Evolutionary conservation across 164 flowering plant species (phyloP).

Genomic region (Magnolia officinalis): DNA sequence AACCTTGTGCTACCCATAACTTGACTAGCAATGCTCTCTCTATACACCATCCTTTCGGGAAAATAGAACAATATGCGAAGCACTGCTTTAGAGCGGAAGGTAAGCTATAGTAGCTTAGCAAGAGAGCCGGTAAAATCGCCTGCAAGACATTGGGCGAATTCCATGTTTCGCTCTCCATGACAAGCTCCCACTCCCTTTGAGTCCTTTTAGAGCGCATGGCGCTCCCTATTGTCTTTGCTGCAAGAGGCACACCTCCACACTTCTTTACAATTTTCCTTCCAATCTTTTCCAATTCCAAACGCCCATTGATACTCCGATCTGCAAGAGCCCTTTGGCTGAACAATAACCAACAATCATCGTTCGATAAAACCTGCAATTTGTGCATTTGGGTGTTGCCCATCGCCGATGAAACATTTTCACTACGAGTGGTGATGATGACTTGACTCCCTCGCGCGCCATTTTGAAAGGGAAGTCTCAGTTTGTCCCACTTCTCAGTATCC

Average conservation of each 20-base stretch:
- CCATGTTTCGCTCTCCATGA: neutral
- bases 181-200: neutral
- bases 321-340: neutral
- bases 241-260: slow-evolving; percentile 18
- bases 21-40: slow-evolving; percentile 5
- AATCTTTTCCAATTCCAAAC: slow-evolving; percentile 2
- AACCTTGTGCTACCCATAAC: slow-evolving; percentile 16
- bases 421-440: neutral
- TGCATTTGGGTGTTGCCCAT: neutral
- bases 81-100: slow-evolving; percentile 16
- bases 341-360: slow-evolving; percentile 1
- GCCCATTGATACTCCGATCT: neutral
- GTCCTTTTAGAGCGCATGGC: slow-evolving; percentile 5
- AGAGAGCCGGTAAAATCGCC: neutral
- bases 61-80: slow-evolving; percentile 18
- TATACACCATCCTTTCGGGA: slow-evolving; percentile 2
- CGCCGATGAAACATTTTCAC: neutral
- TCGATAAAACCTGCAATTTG: neutral
- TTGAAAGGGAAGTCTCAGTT: neutral
- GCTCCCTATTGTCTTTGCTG: slow-evolving; percentile 14
- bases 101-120: neutral
- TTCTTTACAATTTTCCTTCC: slow-evolving; percentile 13
- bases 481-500: neutral
- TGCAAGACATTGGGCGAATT: no score
- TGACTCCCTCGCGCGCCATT: neutral